Conservation (phyloP, 345 rosid genomes). For the Conringia planisiliqua region DNA sequence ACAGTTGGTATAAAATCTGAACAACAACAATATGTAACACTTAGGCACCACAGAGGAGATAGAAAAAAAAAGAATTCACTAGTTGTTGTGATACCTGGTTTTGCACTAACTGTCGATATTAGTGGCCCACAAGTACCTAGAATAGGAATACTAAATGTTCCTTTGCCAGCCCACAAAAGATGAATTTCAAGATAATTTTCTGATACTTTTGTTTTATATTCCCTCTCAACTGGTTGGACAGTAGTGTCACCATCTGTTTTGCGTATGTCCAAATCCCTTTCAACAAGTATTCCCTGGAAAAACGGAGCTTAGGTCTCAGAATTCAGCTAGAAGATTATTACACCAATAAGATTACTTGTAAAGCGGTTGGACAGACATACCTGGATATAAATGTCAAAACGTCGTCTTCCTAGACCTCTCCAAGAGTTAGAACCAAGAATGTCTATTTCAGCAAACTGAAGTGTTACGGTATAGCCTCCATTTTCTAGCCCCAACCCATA, state of each 20-base stretch:
- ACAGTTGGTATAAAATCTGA: constrained; percentile 67
- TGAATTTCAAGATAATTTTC: constrained; percentile 32
- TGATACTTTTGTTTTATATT: constrained; percentile 26
- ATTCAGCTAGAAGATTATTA: neutral
- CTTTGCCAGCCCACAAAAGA: constrained; percentile 39
- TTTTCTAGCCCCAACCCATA: constrained; percentile 37
- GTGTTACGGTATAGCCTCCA: constrained; percentile 16
- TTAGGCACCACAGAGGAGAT: too few relatives aligned
- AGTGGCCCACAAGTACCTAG: constrained; percentile 35
- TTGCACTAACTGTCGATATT: constrained; percentile 53
- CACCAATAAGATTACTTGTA: neutral
- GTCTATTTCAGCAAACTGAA: constrained; percentile 27
- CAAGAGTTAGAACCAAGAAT: constrained; percentile 15
- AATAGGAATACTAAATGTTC: constrained; percentile 33
- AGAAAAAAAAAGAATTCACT: too few relatives aligned
- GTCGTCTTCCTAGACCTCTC: constrained; percentile 43
- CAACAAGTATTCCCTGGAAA: constrained; percentile 38
- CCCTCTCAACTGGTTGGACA: constrained; percentile 22
- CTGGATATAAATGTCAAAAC: constrained; percentile 49
- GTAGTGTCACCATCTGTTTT: constrained; percentile 35
- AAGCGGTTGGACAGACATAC: constrained; percentile 15
- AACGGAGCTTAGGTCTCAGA: neutral
- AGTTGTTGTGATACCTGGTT: constrained; percentile 40
- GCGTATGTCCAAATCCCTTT: constrained; percentile 46
- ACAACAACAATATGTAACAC: neutral